Conservation (phyloP, 306 rosid species). For the Gastrolobium villosum region DNA sequence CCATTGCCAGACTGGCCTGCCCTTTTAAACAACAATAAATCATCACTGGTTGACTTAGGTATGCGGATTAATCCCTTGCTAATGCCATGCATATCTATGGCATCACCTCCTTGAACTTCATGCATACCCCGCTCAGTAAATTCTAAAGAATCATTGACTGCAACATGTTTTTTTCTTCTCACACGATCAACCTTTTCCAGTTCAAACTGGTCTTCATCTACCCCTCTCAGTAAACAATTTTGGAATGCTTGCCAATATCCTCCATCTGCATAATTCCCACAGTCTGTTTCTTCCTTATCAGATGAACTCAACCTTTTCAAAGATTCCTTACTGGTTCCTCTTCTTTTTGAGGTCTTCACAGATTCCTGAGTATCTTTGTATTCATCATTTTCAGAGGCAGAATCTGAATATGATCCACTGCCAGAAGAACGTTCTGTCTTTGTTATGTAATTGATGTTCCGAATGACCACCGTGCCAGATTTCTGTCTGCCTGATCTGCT, state of each 20-base stretch:
- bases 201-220: conserved; percentile 68
- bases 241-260: conserved; percentile 92
- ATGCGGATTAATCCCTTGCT: conserved; percentile 56
- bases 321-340: conserved; percentile 58
- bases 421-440: conserved; percentile 68
- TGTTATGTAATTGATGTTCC: conserved; percentile 83
- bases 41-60: conserved; percentile 63
- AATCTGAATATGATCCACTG: conserved; percentile 67
- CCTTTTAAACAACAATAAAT: conserved; percentile 57
- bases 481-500: conserved; percentile 66
- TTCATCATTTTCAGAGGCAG: conserved; percentile 70
- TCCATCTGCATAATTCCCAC: conserved; percentile 62
- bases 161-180: conserved; percentile 59
- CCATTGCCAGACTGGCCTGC: conserved; percentile 54
- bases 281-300: conserved; percentile 55
- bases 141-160: conserved; percentile 72
- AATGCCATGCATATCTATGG: conserved; percentile 57
- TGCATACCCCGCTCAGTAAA: conserved; percentile 56
- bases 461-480: conserved; percentile 76
- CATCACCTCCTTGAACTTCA: conserved; percentile 58
- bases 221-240: conserved; percentile 78
- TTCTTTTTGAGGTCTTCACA: conserved; percentile 59
- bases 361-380: conserved; percentile 61
- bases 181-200: conserved; percentile 55
- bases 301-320: conserved; percentile 53